Base-by-base conservation (phyloP, 768 basidiomycete genomes). In the Naganishia randhawae region DNA sequence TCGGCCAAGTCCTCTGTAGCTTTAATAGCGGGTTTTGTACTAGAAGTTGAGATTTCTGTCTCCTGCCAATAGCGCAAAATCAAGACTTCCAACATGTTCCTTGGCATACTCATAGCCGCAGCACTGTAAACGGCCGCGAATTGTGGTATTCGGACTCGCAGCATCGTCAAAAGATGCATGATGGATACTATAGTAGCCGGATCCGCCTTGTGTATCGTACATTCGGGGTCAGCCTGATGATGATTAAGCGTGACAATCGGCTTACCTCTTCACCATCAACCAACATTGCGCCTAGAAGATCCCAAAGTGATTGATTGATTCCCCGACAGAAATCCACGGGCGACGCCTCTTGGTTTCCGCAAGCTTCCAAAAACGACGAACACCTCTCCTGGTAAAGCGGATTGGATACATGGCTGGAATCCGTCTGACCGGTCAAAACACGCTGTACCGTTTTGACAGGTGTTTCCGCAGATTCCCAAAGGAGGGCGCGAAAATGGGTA, bases 331-430 rank as follows among this genome's bases (percentile, higher is more conserved):
- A 62, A 14, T 62, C 50, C 25, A 71, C 65, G 41, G 66, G 64
- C 32, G 66, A 71, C 64, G 14, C 74, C 63, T 29, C 55, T 48
- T 82, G 72, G 48, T 74, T 80, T 6, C 85, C 84, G 8, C 86
- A 76, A 14, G 81, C 81, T 70, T 84, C 82, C 8, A 86, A 74
- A 14, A 86, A 80, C 37, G 74, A 77, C 29, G 83, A 80, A 69
- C 84, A 83, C 31, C 25, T 8, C 55, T 33, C 10, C 39, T 61
- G 50, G 51, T 57, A 33, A 1, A 22, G 42, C 64, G 67, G 51
- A 69, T 41, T 42, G 27, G n/a, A 45, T 25, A 45, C 31, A 65
- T 69, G 35, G 70, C 27, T 31, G 67, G 68, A 14, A 61, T 51
- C 33, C 66, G 72, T 11, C 63, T 54, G 33, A 65, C 71, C 42